Conservation (phyloP, 2,329 filamentous ascomycete species). For the Fragosphaeria purpurea region DNA sequence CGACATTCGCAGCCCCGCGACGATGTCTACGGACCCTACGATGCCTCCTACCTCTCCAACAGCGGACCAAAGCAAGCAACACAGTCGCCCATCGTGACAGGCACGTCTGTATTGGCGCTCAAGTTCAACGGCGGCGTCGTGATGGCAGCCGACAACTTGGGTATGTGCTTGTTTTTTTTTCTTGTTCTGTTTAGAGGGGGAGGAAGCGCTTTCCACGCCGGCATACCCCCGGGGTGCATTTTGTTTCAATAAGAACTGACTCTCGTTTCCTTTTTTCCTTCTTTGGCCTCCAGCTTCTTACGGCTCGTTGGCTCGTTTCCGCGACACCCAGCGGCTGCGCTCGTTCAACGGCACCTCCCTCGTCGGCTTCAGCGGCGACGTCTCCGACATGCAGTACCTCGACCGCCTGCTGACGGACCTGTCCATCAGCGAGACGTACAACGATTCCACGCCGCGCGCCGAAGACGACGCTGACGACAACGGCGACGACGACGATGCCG, state of each 20-base stretch:
- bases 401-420: constrained; percentile 83
- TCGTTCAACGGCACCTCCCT: constrained; percentile 76
- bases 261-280: not conserved
- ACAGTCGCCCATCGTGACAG: constrained; percentile 86
- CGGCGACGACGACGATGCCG: constrained; percentile 50
- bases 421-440: constrained; percentile 82
- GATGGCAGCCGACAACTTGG: constrained; percentile 93
- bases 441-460: constrained; percentile 20
- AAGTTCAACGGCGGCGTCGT: constrained; percentile 97
- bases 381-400: constrained; percentile 98
- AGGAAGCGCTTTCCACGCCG: not conserved
- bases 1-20: constrained; percentile 65
- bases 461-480: constrained; percentile 26
- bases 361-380: constrained; percentile 90
- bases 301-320: constrained; percentile 92
- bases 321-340: constrained; percentile 89
- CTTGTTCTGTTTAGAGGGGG: not conserved
- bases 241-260: not conserved
- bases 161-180: constrained; percentile 37
- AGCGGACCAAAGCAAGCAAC: constrained; percentile 72
- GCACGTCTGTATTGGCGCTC: constrained; percentile 86
- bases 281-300: constrained; percentile 75
- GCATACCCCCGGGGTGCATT: not conserved
- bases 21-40: constrained; percentile 92
- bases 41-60: constrained; percentile 70